Evolutionary conservation across 345 rosid genomes (phyloP), one percentile per base, ranked within the genome.

Genomic region (Eucalyptus pauciflora): DNA sequence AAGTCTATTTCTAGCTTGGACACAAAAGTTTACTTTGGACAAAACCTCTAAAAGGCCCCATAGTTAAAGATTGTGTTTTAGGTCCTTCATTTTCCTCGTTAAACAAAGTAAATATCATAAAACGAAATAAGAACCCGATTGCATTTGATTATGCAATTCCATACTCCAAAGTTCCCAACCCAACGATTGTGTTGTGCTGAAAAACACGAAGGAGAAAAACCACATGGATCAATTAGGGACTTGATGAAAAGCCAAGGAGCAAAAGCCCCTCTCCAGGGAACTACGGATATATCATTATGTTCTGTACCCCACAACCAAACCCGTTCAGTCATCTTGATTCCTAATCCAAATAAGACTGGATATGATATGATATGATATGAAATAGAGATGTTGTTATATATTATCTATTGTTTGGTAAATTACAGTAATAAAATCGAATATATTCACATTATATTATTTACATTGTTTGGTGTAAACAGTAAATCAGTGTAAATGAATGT

Each of bases 381-480:
- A 52, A 52, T 52, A 52, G 9, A 52, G 0, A 52, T 52, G 18
- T 52, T 18, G 56, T 2, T 52, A 52, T 52, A 52, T 52, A 10
- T 52, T 52, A 18, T 52, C 2, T 0, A 52, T 1, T 52, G 2
- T 52, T 52, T 52, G 24, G 3, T 52, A 0, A 52, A 52, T 52
- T 52, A 4, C 24, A 17, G 0, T 52, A 52, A 52, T 52, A 52
- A 52, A 52, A 0, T 52, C 0, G 1, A 1, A 52, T 52, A 52
- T 52, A 52, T 52, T 52, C 10, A 52, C 4, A 52, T 52, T 52
- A 52, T 1, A 52, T 52, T 52, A 52, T 52, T 52, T 52, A 52
- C 10, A 52, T 3, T 0, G 24, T 52, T 0, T 0, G 1, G 10
- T 52, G 56, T 18, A 52, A 52, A 52, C 0, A 10, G 4, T 9